These are phyloP conservation scores for Inonotus obliquus DNA, from an alignment of 1,284 basidiomycete genomes.

Conservation along the genomic window DNA sequence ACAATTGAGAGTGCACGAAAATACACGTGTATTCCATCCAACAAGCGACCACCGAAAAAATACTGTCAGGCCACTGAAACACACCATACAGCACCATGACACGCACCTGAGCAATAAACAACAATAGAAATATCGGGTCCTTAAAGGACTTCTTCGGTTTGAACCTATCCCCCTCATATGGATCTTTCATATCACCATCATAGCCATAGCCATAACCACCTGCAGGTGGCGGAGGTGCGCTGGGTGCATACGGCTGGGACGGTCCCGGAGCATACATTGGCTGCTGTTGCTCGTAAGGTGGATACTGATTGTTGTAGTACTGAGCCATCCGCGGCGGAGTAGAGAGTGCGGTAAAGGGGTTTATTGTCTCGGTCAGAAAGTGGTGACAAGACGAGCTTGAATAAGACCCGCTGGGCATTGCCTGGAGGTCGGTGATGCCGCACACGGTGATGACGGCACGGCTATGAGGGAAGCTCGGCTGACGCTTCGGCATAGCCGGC, in stretches of 20 bases:
- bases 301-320: slow-evolving; percentile 1
- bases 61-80: background rate
- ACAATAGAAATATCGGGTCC: slow-evolving; percentile 64
- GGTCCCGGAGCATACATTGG: slow-evolving; percentile 21
- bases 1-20: background rate
- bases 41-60: too few relatives aligned
- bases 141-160: slow-evolving; percentile 66
- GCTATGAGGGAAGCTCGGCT: background rate
- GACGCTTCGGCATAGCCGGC: background rate
- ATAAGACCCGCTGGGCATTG: background rate
- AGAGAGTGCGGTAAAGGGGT: too few relatives aligned
- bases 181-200: slow-evolving; percentile 44
- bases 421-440: background rate
- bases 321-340: background rate
- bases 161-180: slow-evolving; percentile 62
- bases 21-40: background rate
- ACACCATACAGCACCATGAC: background rate
- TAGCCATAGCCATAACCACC: slow-evolving; percentile 22
- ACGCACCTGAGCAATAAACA: slow-evolving; percentile 63
- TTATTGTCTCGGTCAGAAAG: too few relatives aligned
- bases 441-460: background rate
- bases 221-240: slow-evolving; percentile 6
- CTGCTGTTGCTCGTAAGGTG: slow-evolving; percentile 3
- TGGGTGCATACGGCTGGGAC: slow-evolving; percentile 31
- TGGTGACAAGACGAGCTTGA: too few relatives aligned